phyloP scores from a whole-genome alignment of 306 rosid genomes.

The Begonia masoniana region DNA sequence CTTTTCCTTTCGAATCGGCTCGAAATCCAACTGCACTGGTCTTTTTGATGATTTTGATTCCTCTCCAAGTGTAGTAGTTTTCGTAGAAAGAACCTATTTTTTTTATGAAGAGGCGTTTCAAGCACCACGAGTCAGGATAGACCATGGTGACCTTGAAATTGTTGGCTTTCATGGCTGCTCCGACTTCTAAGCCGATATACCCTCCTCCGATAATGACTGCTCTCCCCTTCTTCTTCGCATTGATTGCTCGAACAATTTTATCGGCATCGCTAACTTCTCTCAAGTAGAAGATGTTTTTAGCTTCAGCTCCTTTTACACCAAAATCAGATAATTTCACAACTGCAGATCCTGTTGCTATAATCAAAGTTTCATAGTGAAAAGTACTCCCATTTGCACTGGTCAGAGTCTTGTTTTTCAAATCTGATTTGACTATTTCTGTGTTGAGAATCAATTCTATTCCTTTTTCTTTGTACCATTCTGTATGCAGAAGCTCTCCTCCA shows the following conservation, averaged over 20 bases:
- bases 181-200: constrained; percentile 37
- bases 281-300: constrained; percentile 27
- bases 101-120: constrained; percentile 23
- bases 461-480: constrained; percentile 25
- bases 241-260: constrained; percentile 17
- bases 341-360: constrained; percentile 31
- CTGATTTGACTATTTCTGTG: constrained; percentile 18
- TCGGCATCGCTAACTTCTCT: constrained; percentile 36
- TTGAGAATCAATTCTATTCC: constrained; percentile 27
- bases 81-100: constrained; percentile 27
- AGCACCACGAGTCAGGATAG: constrained; percentile 14
- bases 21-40: constrained; percentile 10
- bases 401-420: constrained; percentile 16
- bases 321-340: constrained; percentile 14
- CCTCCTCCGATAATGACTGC: constrained; percentile 37
- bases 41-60: constrained; percentile 22
- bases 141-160: constrained; percentile 30
- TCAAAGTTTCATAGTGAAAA: constrained; percentile 16
- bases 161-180: constrained; percentile 28
- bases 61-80: constrained; percentile 17
- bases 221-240: constrained; percentile 18
- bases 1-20: constrained; percentile 8
- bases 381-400: constrained; percentile 13
- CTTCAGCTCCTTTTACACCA: constrained; percentile 19
- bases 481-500: constrained; percentile 31